These are phyloP conservation scores for Asterochloris sp. DNA, from an alignment of 139 green algal species.

Conservation along the genomic window DNA sequence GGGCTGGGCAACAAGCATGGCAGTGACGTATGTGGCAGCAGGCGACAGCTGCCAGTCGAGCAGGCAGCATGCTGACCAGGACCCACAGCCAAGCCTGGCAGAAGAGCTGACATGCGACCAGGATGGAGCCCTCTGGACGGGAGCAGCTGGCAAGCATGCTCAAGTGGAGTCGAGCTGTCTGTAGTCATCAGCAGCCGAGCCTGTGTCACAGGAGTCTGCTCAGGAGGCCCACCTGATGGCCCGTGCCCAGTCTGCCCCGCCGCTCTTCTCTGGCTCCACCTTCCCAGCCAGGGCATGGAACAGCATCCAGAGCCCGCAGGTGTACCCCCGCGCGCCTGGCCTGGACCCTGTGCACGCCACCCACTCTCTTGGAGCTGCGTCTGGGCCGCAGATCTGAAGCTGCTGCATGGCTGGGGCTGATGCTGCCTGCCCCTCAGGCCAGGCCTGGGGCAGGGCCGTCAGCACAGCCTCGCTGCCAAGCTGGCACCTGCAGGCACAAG, in stretches of 20 bases:
- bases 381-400: slow-evolving; percentile 31
- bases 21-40: background rate
- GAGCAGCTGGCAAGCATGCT: too few relatives aligned
- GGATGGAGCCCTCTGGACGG: too few relatives aligned
- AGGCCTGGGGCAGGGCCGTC: slow-evolving; percentile 4
- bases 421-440: slow-evolving; percentile 7
- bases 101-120: too few relatives aligned
- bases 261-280: slow-evolving; percentile 17
- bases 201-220: too few relatives aligned
- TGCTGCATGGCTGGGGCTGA: background rate
- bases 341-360: slow-evolving; percentile 43
- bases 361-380: slow-evolving; percentile 26
- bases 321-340: slow-evolving; percentile 57
- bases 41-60: background rate
- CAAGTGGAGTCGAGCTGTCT: too few relatives aligned
- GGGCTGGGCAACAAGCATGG: background rate
- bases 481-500: background rate
- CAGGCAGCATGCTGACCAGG: background rate
- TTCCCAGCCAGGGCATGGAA: slow-evolving; percentile 56
- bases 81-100: too few relatives aligned
- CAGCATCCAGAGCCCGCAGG: slow-evolving; percentile 73
- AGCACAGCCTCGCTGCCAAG: slow-evolving; percentile 15
- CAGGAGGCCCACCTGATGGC: slow-evolving; percentile 20
- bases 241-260: slow-evolving; percentile 36
- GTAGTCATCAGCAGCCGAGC: too few relatives aligned